Evolutionary conservation across 139 green algal species (phyloP), one percentile per base, ranked within the genome.

Genomic region (Axilococcus clingmanii): DNA sequence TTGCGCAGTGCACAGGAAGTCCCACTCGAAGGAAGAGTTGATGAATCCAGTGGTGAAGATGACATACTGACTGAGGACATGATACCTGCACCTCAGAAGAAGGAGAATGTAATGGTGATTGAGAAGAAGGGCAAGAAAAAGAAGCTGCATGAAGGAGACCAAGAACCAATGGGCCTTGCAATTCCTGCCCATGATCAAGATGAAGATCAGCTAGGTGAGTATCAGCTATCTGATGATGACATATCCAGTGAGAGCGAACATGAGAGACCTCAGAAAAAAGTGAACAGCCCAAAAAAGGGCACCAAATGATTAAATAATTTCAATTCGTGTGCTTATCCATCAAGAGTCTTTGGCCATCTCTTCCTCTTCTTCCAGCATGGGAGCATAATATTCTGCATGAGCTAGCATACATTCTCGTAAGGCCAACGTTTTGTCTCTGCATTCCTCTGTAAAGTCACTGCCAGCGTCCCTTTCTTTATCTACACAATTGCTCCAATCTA

Each of bases 321-420:
- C 9, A 12, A 49, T 17, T 49, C 12, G 9, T 32, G 41, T n/a
- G n/a, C n/a, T n/a, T n/a, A n/a, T n/a, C n/a, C n/a, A n/a, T n/a
- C n/a, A 4, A 32, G 31, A 8, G 27, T 63, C 61, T 34, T 36
- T 16, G 38, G 50, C 22, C 19, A 44, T 40, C 19, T 38, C 38
- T 55, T 72, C 56, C 20, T 72, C 63, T 17, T 72, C 63, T 31
- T 78, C 61, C 14, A 82, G 45, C 22, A 85, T 41, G 1, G 60
- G 48, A 11, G 47, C 54, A 30, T 89, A 88, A 52, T 88, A 88
- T 1, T 82, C 77, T 17, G 56, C 41, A 43, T 86, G 55, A 12
- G 34, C 31, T 40, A 77, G 24, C 80, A 89, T 88, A 71, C 80
- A 89, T 19, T 78, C 56, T 29, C 74, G 67, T 52, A 88, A 58